Base-by-base conservation (phyloP, 2,329 filamentous ascomycete species). In the Cladosporium cucumerinum region DNA sequence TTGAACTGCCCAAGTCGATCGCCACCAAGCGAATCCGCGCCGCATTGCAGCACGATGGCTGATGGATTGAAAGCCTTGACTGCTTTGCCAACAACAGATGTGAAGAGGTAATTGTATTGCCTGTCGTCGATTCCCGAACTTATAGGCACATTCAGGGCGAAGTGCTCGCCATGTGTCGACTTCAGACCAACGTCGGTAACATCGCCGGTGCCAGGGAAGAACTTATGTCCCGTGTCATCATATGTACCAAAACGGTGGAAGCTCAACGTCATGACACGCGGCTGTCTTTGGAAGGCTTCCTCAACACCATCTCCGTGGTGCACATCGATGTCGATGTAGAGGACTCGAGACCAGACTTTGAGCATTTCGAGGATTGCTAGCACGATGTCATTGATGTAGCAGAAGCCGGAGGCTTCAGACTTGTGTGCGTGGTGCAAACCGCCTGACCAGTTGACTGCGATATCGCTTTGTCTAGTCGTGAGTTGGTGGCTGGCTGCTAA, bases 381-480 rank as follows among this genome's bases (percentile, higher is more conserved):
- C 66, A 97, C 94, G 72, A 97, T 97, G 77, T 98, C 94, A 77
- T 98, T 98, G 79, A 97, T 92, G 79, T 98, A 98, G 80, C 94
- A 98, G 78, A 98, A 98, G 0, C 94, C 94, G n/a, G 90, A 94
- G 0, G 94, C 93, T 78, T 96, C 92, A 60, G 89, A 87, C 75
- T 93, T 94, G 77, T 97, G 97, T 52, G 94, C 94, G 74, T 98
- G 94, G 77, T 98, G 94, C 28, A 98, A 84, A 16, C 94, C 94
- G 36, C 94, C 94, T n/a, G 92, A 94, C 94, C 94, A 98, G 72
- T 96, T 95, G 73, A 97, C 92, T 63, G 94, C 94, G 75, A 98
- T 97, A 73, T 97, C 91, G 30, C 93, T 92, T 79, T 97, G 91
- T 54, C 88, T 84, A 73, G 91, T 89, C 75, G 89, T 90, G 34